Evolutionary conservation across 495 filamentous ascomycete species (phyloP), one percentile per base, ranked within the genome.

Genomic region (Thozetella sp.): DNA sequence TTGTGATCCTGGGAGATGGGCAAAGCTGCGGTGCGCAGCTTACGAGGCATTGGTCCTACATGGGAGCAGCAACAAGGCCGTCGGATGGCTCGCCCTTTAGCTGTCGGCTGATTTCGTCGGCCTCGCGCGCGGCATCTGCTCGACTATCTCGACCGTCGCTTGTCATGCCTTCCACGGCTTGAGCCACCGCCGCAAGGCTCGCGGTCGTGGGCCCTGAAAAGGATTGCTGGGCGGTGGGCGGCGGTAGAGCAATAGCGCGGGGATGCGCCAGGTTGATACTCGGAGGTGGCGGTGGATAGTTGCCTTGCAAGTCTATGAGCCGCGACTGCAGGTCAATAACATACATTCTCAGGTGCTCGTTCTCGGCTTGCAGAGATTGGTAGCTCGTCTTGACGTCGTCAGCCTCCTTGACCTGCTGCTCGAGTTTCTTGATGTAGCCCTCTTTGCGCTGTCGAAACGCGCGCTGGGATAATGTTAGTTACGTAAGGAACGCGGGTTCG

Each of bases 381-480:
- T 83, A 90, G 53, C 78, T 86, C 54, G 88, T 84, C 53, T 89
- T 87, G 70, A 94, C 83, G 19, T 78, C 76, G 45, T 85, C 83
- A 65, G 84, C 87, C 20, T 92, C 90, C 61, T 90, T 84, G 46
- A 96, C 91, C 72, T 97, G 90, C 64, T 93, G 90, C 72, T 98
- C 95, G 17, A 99, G 82, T 70, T 93, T 93, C 79, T 97, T 96
- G 72, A 99, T 99, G 72, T 98, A 97, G 27, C 88, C 90, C 76
- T 99, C 95, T 75, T 99, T 99, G 55, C 95, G 90, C 80, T 97
- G 93, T 23, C 95, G 91, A 76, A 99, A 99, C 22, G 95, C 95
- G 64, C 95, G 88, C 95, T 98, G 64, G n/a, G n/a, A n/a, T 58
- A 27, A 30, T 37, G 24, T 51, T 43, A 56, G 54, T 68, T 64